A percentile compares a stretch with the other conserved stretches of the same genome.
Conservation (phyloP, 768 basidiomycete species). For the Naganishia onofrii region DNA sequence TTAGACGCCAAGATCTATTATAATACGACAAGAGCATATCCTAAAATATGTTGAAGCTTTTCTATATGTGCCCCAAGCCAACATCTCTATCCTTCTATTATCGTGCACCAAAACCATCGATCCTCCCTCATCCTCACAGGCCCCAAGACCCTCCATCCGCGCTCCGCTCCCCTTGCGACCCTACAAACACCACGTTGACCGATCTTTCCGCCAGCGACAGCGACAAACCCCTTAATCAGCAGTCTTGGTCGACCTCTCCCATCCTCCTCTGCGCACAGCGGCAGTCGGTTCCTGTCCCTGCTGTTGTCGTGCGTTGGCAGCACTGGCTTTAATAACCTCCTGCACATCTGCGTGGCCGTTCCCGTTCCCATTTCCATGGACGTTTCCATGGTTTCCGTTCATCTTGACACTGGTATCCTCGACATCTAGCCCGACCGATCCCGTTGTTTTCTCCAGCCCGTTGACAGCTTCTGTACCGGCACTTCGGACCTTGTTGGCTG, state of each 20-base stretch:
- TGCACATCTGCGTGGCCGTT: not conserved
- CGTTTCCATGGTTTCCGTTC: constrained; percentile 4
- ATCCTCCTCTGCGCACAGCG: constrained; percentile 24
- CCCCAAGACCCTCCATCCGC: no score
- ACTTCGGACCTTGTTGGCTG: constrained; percentile 12
- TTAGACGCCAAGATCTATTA: not conserved
- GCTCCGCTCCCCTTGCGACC: no score
- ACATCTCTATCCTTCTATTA: not conserved
- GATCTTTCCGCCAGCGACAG: not conserved
- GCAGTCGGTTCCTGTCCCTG: constrained; percentile 18
- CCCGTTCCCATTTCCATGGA: constrained; percentile 13
- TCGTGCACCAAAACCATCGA: not conserved
- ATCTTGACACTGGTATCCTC: constrained; percentile 23
- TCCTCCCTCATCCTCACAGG: no score
- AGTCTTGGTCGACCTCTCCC: constrained; percentile 28
- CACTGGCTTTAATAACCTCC: constrained; percentile 17
- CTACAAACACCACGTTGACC: not conserved
- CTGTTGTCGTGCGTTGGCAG: constrained; percentile 8
- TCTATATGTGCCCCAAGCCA: not conserved
- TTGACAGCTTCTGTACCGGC: constrained; percentile 22
- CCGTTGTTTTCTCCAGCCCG: constrained; percentile 18
- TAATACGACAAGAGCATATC: not conserved
- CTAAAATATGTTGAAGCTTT: not conserved
- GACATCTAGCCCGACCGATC: constrained; percentile 11
- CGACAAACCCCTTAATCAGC: constrained; percentile 13